Evolutionary conservation across 1,139 yeast species (phyloP), one percentile per base, ranked within the genome.

Genomic region (Meyerozyma elateridarum): DNA sequence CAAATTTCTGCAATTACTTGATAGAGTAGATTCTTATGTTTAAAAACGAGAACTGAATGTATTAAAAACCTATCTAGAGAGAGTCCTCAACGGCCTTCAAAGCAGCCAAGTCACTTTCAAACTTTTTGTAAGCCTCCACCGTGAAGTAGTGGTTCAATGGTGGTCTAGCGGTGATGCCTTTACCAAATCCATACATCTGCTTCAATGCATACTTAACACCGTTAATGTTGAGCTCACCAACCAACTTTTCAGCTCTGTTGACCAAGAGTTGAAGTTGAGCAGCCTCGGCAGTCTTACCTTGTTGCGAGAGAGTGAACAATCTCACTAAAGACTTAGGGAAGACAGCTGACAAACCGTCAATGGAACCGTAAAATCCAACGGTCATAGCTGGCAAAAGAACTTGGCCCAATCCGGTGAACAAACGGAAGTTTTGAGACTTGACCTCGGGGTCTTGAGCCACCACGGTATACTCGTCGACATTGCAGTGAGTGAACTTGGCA

Each of bases 391-490:
- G 73, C 20, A 69, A 44, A 34, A 70, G 48, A 17, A 67, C 52
- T 47, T 70, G 74, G 15, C 76, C 76, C 22, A 69, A 49, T 5
- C 75, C 76, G n/a, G 73, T 64, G 48, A 66, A 59, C n/a, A 61
- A 49, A 31, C 54, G 40, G 52, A 70, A 70, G 42, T 62, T 57
- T 39, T 61, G 53, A 22, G 46, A 39, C 28, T 55, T 47, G 26
- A 59, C 52, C 27, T 53, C 50, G 22, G 60, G 54, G 41, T 58
- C 56, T 28, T 59, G 52, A 4, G 71, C 73, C 29, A 70, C 48
- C 35, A 64, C 45, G 8, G 64, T 50, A 35, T 60, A 62, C 47
- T 47, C 51, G 48, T 43, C 67, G 35, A 37, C 20, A 28, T 37
- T 29, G 22, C 28, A 28, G 61, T 64, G 65, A 13, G 66, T 58